These are phyloP conservation scores for Pythium dissimile DNA, from an alignment of 352 stramenopile species.

Conservation along the genomic window DNA sequence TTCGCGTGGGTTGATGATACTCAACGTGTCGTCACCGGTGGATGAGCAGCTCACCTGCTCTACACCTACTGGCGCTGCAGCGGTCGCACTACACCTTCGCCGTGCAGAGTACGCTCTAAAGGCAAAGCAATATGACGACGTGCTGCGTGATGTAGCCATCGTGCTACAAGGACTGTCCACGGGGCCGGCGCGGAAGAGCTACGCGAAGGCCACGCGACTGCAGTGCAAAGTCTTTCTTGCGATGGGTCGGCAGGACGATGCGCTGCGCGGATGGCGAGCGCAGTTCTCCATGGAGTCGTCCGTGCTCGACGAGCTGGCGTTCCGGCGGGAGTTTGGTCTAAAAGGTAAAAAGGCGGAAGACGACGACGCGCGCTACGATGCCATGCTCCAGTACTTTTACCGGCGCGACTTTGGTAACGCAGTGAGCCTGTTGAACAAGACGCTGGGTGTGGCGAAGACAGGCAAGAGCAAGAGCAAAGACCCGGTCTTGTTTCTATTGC, in stretches of 20 bases:
- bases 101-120: constrained; percentile 13
- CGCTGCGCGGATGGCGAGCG: neutral
- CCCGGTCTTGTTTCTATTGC: constrained; percentile 16
- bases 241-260: neutral
- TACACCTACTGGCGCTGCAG: too few species aligned
- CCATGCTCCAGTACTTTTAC: constrained; percentile 9
- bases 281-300: neutral
- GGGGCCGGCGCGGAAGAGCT: neutral
- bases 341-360: neutral
- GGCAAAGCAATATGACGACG: neutral
- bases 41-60: neutral
- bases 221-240: constrained; percentile 12
- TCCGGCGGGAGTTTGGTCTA: constrained; percentile 12
- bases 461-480: constrained; percentile 19
- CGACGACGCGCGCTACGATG: constrained; percentile 5
- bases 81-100: constrained; percentile 2
- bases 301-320: constrained; percentile 19
- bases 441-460: constrained; percentile 5
- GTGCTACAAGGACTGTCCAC: neutral
- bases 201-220: neutral
- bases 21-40: neutral
- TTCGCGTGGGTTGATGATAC: constrained; percentile 8
- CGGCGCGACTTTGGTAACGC: constrained; percentile 22
- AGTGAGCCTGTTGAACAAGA: constrained; percentile 6
- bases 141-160: neutral